Evolutionary conservation across 2,329 filamentous ascomycete genomes (phyloP).

Genomic region (Diaporthe sp.): DNA sequence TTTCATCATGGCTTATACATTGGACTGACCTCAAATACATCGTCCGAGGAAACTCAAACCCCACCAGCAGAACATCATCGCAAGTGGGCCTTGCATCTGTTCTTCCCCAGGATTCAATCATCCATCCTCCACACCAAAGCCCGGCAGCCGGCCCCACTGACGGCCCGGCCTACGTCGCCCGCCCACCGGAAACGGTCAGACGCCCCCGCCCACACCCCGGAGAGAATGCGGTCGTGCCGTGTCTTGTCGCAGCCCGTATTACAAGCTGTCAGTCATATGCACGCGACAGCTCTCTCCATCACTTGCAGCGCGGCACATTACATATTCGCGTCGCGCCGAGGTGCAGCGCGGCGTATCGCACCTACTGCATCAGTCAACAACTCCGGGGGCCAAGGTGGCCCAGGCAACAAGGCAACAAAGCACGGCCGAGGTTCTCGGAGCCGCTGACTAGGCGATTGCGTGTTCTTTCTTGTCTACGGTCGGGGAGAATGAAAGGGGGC

Average conservation of each 20-base stretch:
- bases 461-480: not conserved
- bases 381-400: not conserved
- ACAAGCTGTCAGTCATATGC: not conserved
- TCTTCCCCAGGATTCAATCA: not conserved
- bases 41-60: not conserved
- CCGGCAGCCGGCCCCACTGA: conserved; percentile 11
- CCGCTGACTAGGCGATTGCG: not conserved
- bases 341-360: not conserved
- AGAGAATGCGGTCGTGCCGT: too few relatives aligned
- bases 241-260: not conserved
- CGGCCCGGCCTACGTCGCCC: not conserved
- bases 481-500: not conserved
- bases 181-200: not conserved
- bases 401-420: too few relatives aligned
- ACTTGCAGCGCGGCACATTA: not conserved
- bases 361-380: not conserved
- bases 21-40: not conserved
- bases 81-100: not conserved
- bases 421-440: not conserved
- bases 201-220: not conserved
- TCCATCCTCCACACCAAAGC: not conserved
- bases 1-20: not conserved
- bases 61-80: not conserved
- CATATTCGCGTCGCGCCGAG: not conserved
- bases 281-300: not conserved